A percentile compares a stretch with the other conserved stretches of the same genome.
These are phyloP conservation scores for Mollisia scopiformis DNA, from an alignment of 2,329 filamentous ascomycete species.

Conservation along the genomic window DNA sequence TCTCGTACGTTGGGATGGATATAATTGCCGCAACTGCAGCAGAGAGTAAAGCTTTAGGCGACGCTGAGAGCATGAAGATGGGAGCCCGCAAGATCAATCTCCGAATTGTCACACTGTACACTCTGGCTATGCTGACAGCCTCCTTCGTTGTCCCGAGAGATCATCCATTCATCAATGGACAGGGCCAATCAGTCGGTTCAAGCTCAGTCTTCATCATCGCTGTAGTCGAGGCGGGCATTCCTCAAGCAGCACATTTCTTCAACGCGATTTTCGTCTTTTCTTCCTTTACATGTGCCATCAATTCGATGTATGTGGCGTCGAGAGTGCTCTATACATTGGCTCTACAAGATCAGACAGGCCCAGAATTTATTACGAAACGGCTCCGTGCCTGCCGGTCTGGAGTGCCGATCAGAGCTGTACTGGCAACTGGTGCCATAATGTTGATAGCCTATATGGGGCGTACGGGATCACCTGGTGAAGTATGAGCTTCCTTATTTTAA, in stretches of 20 bases:
- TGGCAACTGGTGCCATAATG: constrained; percentile 44
- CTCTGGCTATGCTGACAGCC: constrained; percentile 30
- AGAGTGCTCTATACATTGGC: constrained; percentile 43
- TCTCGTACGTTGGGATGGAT: constrained; percentile 44
- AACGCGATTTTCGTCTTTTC: constrained; percentile 44
- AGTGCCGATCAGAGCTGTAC: constrained; percentile 43
- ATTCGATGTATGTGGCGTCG: constrained; percentile 42
- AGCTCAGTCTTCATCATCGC: constrained; percentile 44
- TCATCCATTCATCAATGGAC: constrained; percentile 45
- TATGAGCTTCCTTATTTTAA: constrained; percentile 24
- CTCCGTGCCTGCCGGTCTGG: constrained; percentile 41
- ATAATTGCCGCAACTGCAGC: constrained; percentile 43
- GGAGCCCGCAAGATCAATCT: constrained; percentile 43
- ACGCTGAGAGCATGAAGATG: constrained; percentile 46
- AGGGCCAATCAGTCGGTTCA: constrained; percentile 39
- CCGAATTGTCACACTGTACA: constrained; percentile 38
- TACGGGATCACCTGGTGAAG: constrained; percentile 40
- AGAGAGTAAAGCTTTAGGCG: constrained; percentile 39
- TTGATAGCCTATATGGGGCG: constrained; percentile 44
- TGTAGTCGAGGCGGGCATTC: constrained; percentile 41
- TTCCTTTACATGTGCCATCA: constrained; percentile 42
- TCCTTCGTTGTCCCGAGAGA: constrained; percentile 42
- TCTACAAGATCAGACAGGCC: constrained; percentile 42
- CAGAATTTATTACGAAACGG: constrained; percentile 44
- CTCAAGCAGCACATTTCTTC: constrained; percentile 41